Conservation (phyloP, 306 rosid genomes). For the Fagus crenata region DNA sequence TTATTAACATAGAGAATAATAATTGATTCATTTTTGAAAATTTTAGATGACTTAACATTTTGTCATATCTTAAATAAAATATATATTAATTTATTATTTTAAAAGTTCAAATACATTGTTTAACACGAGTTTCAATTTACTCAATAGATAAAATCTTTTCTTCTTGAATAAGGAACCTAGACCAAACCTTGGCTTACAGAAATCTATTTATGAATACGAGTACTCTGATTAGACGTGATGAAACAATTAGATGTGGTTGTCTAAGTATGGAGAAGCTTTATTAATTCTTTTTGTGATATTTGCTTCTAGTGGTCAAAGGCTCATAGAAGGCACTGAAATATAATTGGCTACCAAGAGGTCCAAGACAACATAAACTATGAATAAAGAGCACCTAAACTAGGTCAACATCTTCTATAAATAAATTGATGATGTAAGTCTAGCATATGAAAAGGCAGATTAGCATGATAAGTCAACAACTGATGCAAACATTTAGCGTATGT, state of each 20-base stretch:
- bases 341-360: not conserved
- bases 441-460: not conserved
- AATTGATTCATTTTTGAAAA: too few species aligned
- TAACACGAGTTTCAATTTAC: too few species aligned
- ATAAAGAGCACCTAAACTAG: conserved; percentile 12
- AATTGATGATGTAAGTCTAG: not conserved
- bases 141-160: too few species aligned
- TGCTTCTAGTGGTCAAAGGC: not conserved
- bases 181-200: too few species aligned
- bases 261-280: not conserved
- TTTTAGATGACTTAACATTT: too few species aligned
- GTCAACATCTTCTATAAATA: conserved; percentile 25
- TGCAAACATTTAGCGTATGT: not conserved
- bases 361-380: too few species aligned
- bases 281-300: not conserved
- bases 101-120: too few species aligned
- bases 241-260: not conserved
- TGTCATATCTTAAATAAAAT: too few species aligned
- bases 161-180: too few species aligned
- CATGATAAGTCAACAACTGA: conserved; percentile 9
- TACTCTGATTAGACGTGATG: not conserved
- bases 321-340: not conserved
- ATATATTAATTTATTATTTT: too few species aligned
- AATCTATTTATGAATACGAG: not conserved
- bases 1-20: too few species aligned